A percentile compares a stretch with the other conserved stretches of the same genome.
Evolutionary conservation across 306 rosid species (phyloP).

Genomic region (Prunus persica): Prunus_persica_NCBIv2 NC_034013.1:2409501-2410000

Average conservation of each 20-base stretch:
- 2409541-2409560: conserved; percentile 17
- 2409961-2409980: too few species aligned
- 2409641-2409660: conserved; percentile 94
- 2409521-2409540: conserved; percentile 35
- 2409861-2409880: conserved; percentile 15
- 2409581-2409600: conserved; percentile 60
- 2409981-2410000: too few species aligned
- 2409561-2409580: conserved; percentile 94
- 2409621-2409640: conserved; percentile 87
- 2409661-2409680: conserved; percentile 92
- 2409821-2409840: conserved; percentile 41
- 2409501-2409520: conserved; percentile 13
- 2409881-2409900: not conserved
- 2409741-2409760: conserved; percentile 46
- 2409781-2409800: not conserved
- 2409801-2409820: conserved; percentile 34
- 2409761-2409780: conserved; percentile 45
- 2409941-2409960: not conserved
- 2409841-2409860: conserved; percentile 24
- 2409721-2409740: conserved; percentile 7
- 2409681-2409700: conserved; percentile 11
- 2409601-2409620: conserved; percentile 44
- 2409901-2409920: not conserved
- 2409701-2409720: conserved; percentile 11
- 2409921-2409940: not conserved